Conservation (phyloP, 2,329 filamentous ascomycete species). For the Emergomyces africanus region DNA sequence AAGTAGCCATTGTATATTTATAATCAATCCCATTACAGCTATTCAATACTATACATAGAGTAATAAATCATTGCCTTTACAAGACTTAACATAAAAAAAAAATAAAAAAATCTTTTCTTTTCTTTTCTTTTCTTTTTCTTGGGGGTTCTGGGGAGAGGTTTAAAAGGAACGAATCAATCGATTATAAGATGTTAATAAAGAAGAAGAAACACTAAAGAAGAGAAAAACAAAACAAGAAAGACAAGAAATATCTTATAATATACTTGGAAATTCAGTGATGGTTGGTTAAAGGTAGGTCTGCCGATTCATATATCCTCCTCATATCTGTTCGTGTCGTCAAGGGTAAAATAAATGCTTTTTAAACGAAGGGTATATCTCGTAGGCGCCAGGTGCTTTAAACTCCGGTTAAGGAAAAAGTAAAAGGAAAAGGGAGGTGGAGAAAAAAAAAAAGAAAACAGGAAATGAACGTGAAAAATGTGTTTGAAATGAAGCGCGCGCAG, state of each 20-base stretch:
- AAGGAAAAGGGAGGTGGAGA: background rate
- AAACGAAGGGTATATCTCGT: conserved; percentile 3
- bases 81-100: background rate
- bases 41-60: background rate
- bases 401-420: background rate
- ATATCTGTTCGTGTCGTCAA: background rate
- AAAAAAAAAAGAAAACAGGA: background rate
- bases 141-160: background rate
- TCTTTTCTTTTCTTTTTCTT: background rate
- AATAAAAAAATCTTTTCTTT: background rate
- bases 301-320: background rate
- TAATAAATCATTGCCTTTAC: background rate
- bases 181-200: background rate
- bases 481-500: background rate
- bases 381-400: background rate
- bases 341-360: background rate
- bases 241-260: background rate
- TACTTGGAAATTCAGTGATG: background rate
- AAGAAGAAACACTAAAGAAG: too few relatives aligned
- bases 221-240: background rate
- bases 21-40: background rate
- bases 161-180: background rate
- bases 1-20: background rate
- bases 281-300: background rate
- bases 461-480: too few relatives aligned